These are phyloP conservation scores for Quercus gilva DNA, from an alignment of 306 rosid species.

Conservation along the genomic window DNA sequence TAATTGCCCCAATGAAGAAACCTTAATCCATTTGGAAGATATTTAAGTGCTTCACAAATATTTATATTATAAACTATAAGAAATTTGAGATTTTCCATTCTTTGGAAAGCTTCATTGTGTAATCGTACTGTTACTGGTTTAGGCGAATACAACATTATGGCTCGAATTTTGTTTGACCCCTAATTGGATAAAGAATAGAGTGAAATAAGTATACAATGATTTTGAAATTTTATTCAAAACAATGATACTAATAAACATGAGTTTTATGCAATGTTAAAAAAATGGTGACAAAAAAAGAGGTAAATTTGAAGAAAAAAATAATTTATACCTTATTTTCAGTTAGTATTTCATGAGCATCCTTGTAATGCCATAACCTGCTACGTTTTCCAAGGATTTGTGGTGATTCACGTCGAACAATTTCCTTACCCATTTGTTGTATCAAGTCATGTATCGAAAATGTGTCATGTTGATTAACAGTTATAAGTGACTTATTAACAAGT, in stretches of 20 bases:
- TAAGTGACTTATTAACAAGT: not conserved
- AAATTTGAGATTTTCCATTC: slow-evolving; percentile 29
- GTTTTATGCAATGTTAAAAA: no score
- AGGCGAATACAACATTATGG: no score
- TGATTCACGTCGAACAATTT: no score
- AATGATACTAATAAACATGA: no score
- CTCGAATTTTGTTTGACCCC: no score
- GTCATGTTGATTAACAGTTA: not conserved
- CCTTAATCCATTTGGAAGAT: slow-evolving; percentile 26
- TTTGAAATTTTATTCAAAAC: no score
- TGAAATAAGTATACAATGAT: not conserved
- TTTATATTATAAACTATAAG: slow-evolving; percentile 24
- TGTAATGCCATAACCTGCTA: slow-evolving; percentile 18
- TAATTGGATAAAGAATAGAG: no score
- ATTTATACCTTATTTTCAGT: no score
- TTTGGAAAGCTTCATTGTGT: not conserved
- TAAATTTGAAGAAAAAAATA: no score
- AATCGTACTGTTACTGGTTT: no score
- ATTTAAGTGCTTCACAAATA: not conserved
- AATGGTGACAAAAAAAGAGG: no score
- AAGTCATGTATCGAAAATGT: slow-evolving; percentile 15
- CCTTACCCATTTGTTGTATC: no score
- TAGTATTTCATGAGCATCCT: slow-evolving; percentile 13
- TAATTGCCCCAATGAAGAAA: slow-evolving; percentile 23
- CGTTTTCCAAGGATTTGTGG: not conserved